These are phyloP conservation scores for Neltuma alba DNA, from an alignment of 306 rosid genomes.

Conservation along the genomic window DNA sequence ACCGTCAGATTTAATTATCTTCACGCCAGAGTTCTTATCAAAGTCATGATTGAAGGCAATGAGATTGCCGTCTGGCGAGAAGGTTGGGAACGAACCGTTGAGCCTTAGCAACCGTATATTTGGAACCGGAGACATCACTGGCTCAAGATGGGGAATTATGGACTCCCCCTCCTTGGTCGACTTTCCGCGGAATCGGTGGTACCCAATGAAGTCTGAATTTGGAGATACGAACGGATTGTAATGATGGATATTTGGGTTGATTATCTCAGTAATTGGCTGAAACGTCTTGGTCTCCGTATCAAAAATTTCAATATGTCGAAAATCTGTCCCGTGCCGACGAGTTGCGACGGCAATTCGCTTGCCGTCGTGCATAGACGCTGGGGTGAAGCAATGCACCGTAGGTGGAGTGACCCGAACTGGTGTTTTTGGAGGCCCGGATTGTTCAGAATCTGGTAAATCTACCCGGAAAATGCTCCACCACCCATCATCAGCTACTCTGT, in stretches of 20 bases:
- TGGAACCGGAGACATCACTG: slow-evolving; percentile 50
- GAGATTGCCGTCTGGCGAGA: slow-evolving; percentile 60
- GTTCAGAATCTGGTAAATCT: slow-evolving; percentile 36
- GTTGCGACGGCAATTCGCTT: slow-evolving; percentile 70
- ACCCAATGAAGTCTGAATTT: slow-evolving; percentile 60
- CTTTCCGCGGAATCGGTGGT: slow-evolving; percentile 87
- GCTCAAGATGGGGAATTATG: slow-evolving; percentile 55
- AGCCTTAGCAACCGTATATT: slow-evolving; percentile 55
- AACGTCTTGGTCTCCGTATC: slow-evolving; percentile 47
- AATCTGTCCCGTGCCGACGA: slow-evolving; percentile 47
- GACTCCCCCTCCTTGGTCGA: slow-evolving; percentile 49
- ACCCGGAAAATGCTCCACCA: slow-evolving; percentile 87
- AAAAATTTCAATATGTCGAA: slow-evolving; percentile 77
- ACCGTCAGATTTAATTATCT: slow-evolving; percentile 60
- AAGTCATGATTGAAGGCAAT: slow-evolving; percentile 58
- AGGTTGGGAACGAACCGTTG: slow-evolving; percentile 65
- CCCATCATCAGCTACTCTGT: slow-evolving; percentile 64
- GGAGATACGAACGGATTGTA: slow-evolving; percentile 80
- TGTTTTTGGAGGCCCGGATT: background rate
- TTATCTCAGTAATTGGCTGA: slow-evolving; percentile 43
- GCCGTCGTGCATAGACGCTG: slow-evolving; percentile 67
- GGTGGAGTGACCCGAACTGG: slow-evolving; percentile 72
- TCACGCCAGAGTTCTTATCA: slow-evolving; percentile 37
- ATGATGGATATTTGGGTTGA: slow-evolving; percentile 71
- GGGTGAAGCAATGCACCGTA: slow-evolving; percentile 81